Percentiles rank a stretch among this genome's conserved stretches.
Evolutionary conservation across 148 eudicot genomes (phyloP).

Genomic region (Cornus suecica): DNA sequence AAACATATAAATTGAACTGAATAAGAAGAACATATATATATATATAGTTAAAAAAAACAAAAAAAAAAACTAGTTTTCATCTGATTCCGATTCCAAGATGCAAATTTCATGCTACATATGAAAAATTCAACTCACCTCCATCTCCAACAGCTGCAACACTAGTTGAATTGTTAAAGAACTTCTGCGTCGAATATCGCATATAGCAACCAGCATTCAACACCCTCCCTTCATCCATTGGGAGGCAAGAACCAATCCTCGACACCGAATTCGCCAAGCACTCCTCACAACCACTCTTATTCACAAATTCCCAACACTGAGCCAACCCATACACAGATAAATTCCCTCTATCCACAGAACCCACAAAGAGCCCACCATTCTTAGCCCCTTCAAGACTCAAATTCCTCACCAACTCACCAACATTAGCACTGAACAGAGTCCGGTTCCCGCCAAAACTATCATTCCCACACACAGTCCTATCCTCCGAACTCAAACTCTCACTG

Average conservation of each 20-base stretch:
- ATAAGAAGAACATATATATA: neutral
- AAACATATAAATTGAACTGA: too few species aligned
- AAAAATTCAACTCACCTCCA: constrained; percentile 21
- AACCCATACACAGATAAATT: constrained; percentile 41
- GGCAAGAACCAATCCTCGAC: constrained; percentile 22
- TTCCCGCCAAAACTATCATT: constrained; percentile 20
- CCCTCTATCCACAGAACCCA: constrained; percentile 18
- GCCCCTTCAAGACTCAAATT: constrained; percentile 26
- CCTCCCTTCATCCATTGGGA: constrained; percentile 35
- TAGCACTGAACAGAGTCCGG: constrained; percentile 21
- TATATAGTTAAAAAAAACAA: neutral
- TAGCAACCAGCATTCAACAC: constrained; percentile 56
- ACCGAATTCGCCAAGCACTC: constrained; percentile 35
- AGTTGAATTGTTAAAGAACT: constrained; percentile 31
- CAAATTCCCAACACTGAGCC: constrained; percentile 56
- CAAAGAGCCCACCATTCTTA: constrained; percentile 31
- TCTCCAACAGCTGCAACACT: neutral
- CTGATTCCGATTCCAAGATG: too few species aligned
- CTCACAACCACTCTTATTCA: constrained; percentile 35
- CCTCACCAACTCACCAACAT: constrained; percentile 22
- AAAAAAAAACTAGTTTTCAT: too few species aligned
- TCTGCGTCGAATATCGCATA: constrained; percentile 43
- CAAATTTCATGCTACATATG: too few species aligned
- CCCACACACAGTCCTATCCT: constrained; percentile 32
- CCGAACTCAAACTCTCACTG: constrained; percentile 23